Evolutionary conservation across 768 basidiomycete species (phyloP).

Genomic region (Leucocoprinus leucothites): DNA sequence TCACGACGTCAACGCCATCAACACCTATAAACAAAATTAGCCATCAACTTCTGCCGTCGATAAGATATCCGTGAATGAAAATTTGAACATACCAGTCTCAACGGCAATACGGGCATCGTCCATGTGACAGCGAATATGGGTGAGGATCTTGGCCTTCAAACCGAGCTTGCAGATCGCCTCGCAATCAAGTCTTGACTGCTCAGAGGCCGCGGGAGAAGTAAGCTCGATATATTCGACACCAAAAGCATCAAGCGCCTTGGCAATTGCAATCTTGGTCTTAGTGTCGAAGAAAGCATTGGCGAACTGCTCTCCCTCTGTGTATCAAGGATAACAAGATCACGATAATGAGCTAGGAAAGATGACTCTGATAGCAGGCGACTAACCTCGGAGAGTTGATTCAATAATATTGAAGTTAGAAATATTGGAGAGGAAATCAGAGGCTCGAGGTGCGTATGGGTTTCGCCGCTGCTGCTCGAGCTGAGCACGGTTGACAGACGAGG

Average conservation of each 20-base stretch:
- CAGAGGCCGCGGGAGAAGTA: conserved; percentile 96
- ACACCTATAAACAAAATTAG: conserved; percentile 58
- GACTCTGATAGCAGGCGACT: conserved; percentile 19
- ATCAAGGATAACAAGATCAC: conserved; percentile 11
- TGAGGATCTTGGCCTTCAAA: conserved; percentile 93
- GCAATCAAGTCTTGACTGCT: conserved; percentile 91
- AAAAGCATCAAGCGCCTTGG: conserved; percentile 96
- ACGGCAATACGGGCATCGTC: conserved; percentile 98
- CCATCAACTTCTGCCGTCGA: background rate
- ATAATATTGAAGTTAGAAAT: conserved; percentile 94
- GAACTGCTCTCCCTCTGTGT: conserved; percentile 94
- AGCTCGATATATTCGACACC: conserved; percentile 99
- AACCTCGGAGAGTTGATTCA: conserved; percentile 93
- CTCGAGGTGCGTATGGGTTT: conserved; percentile 89
- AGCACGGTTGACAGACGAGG: conserved; percentile 31
- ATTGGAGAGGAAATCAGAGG: conserved; percentile 90
- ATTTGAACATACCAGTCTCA: conserved; percentile 73
- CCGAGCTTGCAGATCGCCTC: conserved; percentile 99
- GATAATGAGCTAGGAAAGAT: conserved; percentile 3
- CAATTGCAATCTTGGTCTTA: conserved; percentile 99
- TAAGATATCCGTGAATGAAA: conserved; percentile 4
- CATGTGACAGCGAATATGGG: conserved; percentile 99
- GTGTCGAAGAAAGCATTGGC: conserved; percentile 99
- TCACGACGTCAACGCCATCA: conserved; percentile 98
- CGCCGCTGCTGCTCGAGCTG: conserved; percentile 36